These are phyloP conservation scores for Syzygium aromaticum DNA, from an alignment of 345 rosid genomes.

Conservation along the genomic window DNA sequence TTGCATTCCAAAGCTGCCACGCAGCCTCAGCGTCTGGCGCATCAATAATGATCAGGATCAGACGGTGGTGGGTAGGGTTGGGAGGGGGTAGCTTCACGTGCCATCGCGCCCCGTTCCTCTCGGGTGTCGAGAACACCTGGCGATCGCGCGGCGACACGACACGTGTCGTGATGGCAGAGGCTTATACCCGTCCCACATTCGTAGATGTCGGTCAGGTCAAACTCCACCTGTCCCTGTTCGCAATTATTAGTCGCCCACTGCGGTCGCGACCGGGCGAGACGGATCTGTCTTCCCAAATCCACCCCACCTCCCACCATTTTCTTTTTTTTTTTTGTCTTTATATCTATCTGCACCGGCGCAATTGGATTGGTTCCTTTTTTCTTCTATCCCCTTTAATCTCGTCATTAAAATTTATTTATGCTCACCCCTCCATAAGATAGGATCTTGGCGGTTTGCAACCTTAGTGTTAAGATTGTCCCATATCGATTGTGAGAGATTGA, in stretches of 20 bases:
- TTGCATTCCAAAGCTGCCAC: not conserved
- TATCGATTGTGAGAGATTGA: too few relatives aligned
- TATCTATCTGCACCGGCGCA: not conserved
- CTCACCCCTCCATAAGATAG: too few relatives aligned
- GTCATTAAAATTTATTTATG: too few relatives aligned
- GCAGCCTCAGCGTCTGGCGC: not conserved
- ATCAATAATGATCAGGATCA: not conserved
- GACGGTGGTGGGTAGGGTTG: not conserved
- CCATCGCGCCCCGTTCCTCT: not conserved
- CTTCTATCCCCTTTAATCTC: too few relatives aligned
- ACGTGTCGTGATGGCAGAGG: not conserved
- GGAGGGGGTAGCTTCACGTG: not conserved
- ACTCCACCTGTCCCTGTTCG: not conserved
- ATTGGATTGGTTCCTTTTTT: too few relatives aligned
- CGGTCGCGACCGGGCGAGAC: not conserved
- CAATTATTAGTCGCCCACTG: not conserved
- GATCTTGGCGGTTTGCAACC: too few relatives aligned
- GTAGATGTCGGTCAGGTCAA: not conserved
- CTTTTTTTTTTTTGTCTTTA: not conserved
- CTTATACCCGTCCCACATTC: not conserved
- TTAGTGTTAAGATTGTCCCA: too few relatives aligned
- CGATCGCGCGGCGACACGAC: not conserved
- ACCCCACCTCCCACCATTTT: rapidly evolving
- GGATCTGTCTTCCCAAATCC: not conserved
- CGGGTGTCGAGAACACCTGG: not conserved